Conservation (phyloP, 2,329 filamentous ascomycete species). For the Epichloe amarillans region DNA sequence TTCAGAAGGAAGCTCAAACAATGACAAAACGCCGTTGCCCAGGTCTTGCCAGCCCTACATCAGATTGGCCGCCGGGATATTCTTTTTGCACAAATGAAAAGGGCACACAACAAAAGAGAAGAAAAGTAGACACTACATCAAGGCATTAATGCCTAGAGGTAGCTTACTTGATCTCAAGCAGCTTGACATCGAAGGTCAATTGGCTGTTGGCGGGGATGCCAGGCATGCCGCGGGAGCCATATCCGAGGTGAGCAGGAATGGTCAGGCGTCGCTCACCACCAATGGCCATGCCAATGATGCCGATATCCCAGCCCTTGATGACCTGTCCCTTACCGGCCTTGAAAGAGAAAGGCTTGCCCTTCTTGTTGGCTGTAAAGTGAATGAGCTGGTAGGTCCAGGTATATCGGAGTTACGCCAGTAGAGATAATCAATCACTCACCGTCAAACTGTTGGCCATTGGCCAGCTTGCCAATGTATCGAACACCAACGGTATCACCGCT, state of each 20-base stretch:
- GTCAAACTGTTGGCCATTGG: slow-evolving; percentile 91
- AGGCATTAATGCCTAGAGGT: neutral
- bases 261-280: slow-evolving; percentile 88
- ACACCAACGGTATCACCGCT: slow-evolving; percentile 82
- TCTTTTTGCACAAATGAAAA: slow-evolving; percentile 1
- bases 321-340: slow-evolving; percentile 90
- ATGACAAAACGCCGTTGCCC: slow-evolving; percentile 7
- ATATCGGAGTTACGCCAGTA: neutral
- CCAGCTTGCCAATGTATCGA: slow-evolving; percentile 95
- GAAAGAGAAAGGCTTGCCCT: slow-evolving; percentile 94
- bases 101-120: neutral
- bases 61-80: slow-evolving; percentile 4
- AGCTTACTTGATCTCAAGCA: slow-evolving; percentile 67
- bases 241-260: slow-evolving; percentile 76
- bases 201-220: slow-evolving; percentile 88
- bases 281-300: slow-evolving; percentile 80
- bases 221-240: slow-evolving; percentile 70
- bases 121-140: neutral
- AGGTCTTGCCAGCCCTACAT: slow-evolving; percentile 1
- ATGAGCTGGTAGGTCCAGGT: neutral
- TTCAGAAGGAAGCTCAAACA: slow-evolving; percentile 3
- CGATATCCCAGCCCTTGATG: slow-evolving; percentile 98
- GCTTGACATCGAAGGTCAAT: slow-evolving; percentile 82
- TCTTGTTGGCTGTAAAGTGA: slow-evolving; percentile 69
- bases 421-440: slow-evolving; percentile 38